Percentiles rank a stretch among this genome's conserved stretches.
Conservation (phyloP, 169 alveolate genomes). For the Plasmodium inui region DNA sequence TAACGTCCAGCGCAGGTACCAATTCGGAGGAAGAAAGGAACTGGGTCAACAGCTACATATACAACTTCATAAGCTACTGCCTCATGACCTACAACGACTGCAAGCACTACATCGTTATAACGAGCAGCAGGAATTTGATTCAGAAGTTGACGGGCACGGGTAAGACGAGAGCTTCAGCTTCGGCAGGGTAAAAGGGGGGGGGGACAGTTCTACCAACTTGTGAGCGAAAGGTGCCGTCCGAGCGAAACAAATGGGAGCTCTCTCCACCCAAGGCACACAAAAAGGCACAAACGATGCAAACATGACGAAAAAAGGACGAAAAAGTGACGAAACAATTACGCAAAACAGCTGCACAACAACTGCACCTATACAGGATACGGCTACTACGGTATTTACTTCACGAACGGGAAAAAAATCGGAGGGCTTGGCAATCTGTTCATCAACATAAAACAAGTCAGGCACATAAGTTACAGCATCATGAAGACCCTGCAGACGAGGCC, state of each 20-base stretch:
- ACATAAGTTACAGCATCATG: slow-evolving; percentile 65
- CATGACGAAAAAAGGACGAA: neutral
- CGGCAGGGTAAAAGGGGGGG: neutral
- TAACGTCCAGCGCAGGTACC: slow-evolving; percentile 26
- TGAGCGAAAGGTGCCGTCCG: neutral
- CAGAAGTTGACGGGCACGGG: slow-evolving; percentile 71
- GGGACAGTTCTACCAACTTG: neutral
- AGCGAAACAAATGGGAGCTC: neutral
- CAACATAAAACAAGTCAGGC: slow-evolving; percentile 65
- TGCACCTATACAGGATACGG: slow-evolving; percentile 20
- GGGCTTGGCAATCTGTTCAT: slow-evolving; percentile 60
- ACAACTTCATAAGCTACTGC: slow-evolving; percentile 66
- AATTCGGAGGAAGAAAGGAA: slow-evolving; percentile 58
- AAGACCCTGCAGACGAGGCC: slow-evolving; percentile 38
- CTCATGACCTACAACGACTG: slow-evolving; percentile 47
- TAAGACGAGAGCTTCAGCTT: neutral
- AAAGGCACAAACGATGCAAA: neutral
- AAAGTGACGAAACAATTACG: neutral
- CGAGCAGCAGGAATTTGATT: slow-evolving; percentile 30
- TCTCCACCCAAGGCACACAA: neutral
- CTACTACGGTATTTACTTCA: slow-evolving; percentile 58
- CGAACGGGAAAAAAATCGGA: slow-evolving; percentile 65
- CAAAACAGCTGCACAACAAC: neutral
- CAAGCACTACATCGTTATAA: slow-evolving; percentile 65
- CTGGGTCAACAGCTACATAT: slow-evolving; percentile 63